These are phyloP conservation scores for Psilocybe cubensis DNA, from an alignment of 768 basidiomycete genomes.

Conservation along the genomic window DNA sequence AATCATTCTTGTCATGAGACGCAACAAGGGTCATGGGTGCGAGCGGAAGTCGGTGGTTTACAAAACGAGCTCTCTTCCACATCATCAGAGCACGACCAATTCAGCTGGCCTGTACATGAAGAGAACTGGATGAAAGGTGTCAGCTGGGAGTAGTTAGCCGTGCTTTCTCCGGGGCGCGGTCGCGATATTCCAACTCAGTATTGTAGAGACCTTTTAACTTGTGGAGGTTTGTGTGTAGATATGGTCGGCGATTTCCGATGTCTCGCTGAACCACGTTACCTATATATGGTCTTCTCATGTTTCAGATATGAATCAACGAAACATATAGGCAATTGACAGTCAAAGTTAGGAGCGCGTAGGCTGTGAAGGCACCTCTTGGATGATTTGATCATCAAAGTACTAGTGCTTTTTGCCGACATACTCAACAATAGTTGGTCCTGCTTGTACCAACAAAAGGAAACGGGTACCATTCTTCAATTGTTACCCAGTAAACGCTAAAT, in stretches of 20 bases:
- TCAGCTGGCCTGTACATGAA: not conserved
- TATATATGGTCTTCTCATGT: slow-evolving; percentile 33
- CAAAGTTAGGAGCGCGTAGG: too few species aligned
- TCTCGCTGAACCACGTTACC: slow-evolving; percentile 38
- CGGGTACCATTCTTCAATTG: slow-evolving; percentile 5
- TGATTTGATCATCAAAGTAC: too few species aligned
- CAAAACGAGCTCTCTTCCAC: not conserved
- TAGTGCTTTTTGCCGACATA: too few species aligned
- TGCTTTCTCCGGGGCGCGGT: too few species aligned
- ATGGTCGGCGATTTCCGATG: slow-evolving; percentile 10
- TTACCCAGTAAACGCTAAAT: slow-evolving; percentile 18
- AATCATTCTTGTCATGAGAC: not conserved
- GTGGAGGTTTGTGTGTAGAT: not conserved
- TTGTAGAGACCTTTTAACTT: not conserved
- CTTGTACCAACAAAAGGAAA: too few species aligned
- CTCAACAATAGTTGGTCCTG: too few species aligned
- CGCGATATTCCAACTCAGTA: not conserved
- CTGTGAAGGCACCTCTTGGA: too few species aligned
- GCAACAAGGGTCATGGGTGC: not conserved
- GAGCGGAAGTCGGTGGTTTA: not conserved
- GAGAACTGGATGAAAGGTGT: not conserved
- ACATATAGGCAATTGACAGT: not conserved
- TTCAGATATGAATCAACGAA: not conserved
- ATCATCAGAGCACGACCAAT: not conserved
- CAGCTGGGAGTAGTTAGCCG: not conserved